These are phyloP conservation scores for Neurospora tetraspora DNA, from an alignment of 495 filamentous ascomycete genomes.

Conservation along the genomic window DNA sequence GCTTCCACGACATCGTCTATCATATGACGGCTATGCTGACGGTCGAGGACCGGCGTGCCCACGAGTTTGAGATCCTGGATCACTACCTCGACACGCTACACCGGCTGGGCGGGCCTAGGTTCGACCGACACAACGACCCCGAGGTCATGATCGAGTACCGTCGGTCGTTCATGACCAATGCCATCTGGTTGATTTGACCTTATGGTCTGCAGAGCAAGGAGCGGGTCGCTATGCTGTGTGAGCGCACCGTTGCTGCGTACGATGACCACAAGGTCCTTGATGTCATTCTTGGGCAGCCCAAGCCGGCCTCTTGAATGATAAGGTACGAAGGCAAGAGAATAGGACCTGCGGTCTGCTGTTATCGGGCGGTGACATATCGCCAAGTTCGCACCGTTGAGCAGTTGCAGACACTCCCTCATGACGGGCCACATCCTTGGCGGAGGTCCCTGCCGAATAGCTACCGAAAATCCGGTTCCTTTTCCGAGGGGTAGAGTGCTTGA, in stretches of 20 bases:
- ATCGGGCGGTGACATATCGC: too few species aligned
- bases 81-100: constrained; percentile 37
- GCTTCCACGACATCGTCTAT: constrained; percentile 19
- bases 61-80: constrained; percentile 60
- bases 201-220: constrained; percentile 19
- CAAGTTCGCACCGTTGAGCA: constrained; percentile 13
- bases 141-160: constrained; percentile 16
- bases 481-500: too few species aligned
- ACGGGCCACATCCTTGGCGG: too few species aligned
- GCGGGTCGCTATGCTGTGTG: constrained; percentile 2
- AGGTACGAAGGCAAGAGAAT: too few species aligned
- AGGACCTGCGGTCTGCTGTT: too few species aligned
- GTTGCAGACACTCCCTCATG: constrained; percentile 3
- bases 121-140: constrained; percentile 12
- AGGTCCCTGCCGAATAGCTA: too few species aligned
- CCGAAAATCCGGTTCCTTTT: too few species aligned
- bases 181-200: constrained; percentile 55
- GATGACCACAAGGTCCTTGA: constrained; percentile 9
- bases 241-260: constrained; percentile 7
- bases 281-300: constrained; percentile 4
- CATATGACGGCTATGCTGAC: constrained; percentile 19
- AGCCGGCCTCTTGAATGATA: background rate
- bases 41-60: constrained; percentile 55
- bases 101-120: constrained; percentile 15
- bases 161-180: constrained; percentile 13